Evolutionary conservation across 1,139 yeast species (phyloP), one percentile per base, ranked within the genome.

Genomic region (Debaryomyces fabryi): DNA sequence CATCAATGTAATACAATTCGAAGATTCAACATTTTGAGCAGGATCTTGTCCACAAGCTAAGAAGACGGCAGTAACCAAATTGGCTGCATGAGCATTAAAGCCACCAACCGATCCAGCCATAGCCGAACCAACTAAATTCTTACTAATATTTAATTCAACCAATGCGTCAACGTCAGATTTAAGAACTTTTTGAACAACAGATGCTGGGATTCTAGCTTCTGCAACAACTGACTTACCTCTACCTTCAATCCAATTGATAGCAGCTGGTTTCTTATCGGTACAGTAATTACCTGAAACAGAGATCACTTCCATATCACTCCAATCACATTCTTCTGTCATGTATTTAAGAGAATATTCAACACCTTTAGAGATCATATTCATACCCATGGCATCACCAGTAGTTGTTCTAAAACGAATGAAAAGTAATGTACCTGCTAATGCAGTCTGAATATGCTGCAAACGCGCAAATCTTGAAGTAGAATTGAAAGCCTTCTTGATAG

Each of bases 351-450:
- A 82, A 66, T 76, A 78, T 68, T 95, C 99, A 46, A 90, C 97
- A 68, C 99, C 99, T 71, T 93, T 93, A 29, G 99, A 93, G 56
- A 93, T 95, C 99, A 93, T 95, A 67, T 93, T 93, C 99, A 93
- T 93, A 57, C 99, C 99, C 99, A 93, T 93, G 16, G 99, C 99
- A 75, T 93, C 99, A 69, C 99, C 99, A 32, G 99, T 93, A 38
- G 97, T 91, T 24, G 99, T 93, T 65, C 92, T 84, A 76, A 93
- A 93, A 62, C 99, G 84, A 59, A 95, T 86, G 64, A 81, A 93
- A 60, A 95, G 76, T 56, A 88, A 76, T 46, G 88, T 88, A 37
- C 99, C 99, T n/a, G 99, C 99, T 67, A 93, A 74, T 1, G 98
- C 96, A 25, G 98, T 90, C 68, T 91, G 88, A 57, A 92, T 78